Conservation (phyloP, 2,329 filamentous ascomycete species). For the Plectosphaerella cucumerina region DNA sequence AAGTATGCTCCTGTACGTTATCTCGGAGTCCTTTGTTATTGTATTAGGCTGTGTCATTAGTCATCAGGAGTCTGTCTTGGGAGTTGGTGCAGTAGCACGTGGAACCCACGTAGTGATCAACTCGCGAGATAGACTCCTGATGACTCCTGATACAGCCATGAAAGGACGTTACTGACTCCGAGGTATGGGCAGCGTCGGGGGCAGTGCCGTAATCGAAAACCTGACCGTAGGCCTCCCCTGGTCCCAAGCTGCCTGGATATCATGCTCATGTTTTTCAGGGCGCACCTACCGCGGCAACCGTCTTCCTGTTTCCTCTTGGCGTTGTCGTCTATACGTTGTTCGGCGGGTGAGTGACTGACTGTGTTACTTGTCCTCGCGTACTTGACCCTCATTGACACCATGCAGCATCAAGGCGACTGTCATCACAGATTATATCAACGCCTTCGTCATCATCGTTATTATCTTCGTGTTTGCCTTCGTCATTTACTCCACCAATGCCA, state of each 20-base stretch:
- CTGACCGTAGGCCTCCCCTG: conserved; percentile 1
- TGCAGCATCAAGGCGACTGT: conserved; percentile 74
- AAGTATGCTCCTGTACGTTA: conserved; percentile 68
- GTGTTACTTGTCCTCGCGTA: not conserved
- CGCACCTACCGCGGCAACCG: conserved; percentile 68
- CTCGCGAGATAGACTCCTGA: too few relatives aligned
- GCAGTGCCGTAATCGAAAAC: conserved; percentile 31
- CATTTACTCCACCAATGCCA: conserved; percentile 68
- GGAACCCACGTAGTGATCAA: too few relatives aligned
- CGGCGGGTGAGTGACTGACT: conserved; percentile 41
- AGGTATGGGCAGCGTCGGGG: conserved; percentile 47
- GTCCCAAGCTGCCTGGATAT: not conserved
- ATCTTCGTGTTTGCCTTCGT: conserved; percentile 83
- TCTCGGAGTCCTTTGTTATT: too few relatives aligned
- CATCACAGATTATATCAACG: conserved; percentile 82
- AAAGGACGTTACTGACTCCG: too few relatives aligned
- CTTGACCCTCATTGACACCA: not conserved
- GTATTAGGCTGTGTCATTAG: too few relatives aligned
- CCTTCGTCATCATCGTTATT: conserved; percentile 77
- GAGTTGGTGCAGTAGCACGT: too few relatives aligned
- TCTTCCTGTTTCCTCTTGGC: conserved; percentile 76
- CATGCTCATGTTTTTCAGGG: not conserved
- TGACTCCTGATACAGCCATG: too few relatives aligned
- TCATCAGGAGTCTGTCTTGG: too few relatives aligned
- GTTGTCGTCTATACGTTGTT: conserved; percentile 72